Evolutionary conservation across 805 yeast genomes (phyloP).

Genomic region (Yamadazyma takamatsuzukensis): DNA sequence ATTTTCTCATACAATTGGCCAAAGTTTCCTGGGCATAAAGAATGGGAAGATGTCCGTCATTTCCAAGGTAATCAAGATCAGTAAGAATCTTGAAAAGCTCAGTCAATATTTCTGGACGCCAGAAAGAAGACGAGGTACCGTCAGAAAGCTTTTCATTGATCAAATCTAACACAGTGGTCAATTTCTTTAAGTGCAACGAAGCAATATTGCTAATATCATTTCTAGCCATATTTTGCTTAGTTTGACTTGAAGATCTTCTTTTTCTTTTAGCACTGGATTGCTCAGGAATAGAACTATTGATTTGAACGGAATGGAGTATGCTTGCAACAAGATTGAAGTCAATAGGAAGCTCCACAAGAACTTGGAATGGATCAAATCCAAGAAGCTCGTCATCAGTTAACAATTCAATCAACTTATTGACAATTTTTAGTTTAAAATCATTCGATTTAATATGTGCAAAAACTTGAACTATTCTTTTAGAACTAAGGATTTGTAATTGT

Average conservation of each 20-base stretch:
- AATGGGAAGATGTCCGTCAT: slow-evolving; percentile 89
- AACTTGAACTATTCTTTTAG: slow-evolving; percentile 48
- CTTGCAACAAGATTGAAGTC: slow-evolving; percentile 55
- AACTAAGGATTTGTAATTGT: slow-evolving; percentile 39
- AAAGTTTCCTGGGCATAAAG: slow-evolving; percentile 86
- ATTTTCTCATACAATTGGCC: slow-evolving; percentile 77
- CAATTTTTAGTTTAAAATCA: slow-evolving; percentile 55
- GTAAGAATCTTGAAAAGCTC: slow-evolving; percentile 60
- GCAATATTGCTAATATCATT: slow-evolving; percentile 74
- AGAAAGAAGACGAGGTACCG: slow-evolving; percentile 13
- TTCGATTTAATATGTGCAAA: slow-evolving; percentile 51
- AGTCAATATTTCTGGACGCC: slow-evolving; percentile 45
- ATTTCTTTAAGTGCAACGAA: slow-evolving; percentile 68
- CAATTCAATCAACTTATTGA: slow-evolving; percentile 46
- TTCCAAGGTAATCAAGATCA: slow-evolving; percentile 79
- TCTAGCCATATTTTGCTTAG: slow-evolving; percentile 70
- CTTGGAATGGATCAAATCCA: slow-evolving; percentile 37
- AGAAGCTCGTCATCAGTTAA: slow-evolving; percentile 22
- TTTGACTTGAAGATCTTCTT: slow-evolving; percentile 77
- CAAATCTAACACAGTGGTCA: slow-evolving; percentile 77
- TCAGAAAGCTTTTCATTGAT: slow-evolving; percentile 27
- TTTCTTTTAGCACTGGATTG: slow-evolving; percentile 63
- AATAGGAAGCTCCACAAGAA: slow-evolving; percentile 53
- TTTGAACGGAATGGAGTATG: slow-evolving; percentile 56
- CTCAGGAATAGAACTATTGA: slow-evolving; percentile 45